Evolutionary conservation across 148 eudicot species (phyloP).

Genomic region (Silene latifolia): DNA sequence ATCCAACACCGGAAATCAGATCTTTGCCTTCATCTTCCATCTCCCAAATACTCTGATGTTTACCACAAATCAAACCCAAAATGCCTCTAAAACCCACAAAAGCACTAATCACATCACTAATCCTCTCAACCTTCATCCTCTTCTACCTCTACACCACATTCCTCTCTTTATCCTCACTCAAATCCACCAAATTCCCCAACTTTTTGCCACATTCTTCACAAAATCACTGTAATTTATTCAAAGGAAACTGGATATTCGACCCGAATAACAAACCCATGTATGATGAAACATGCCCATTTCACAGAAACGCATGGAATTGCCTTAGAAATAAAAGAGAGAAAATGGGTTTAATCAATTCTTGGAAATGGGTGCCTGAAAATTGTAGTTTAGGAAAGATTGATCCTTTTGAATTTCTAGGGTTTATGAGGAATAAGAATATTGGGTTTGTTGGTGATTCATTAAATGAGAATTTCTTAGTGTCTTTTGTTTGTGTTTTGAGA

Average conservation of each 20-base stretch:
- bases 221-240: slow-evolving; percentile 55
- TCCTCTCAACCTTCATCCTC: slow-evolving; percentile 40
- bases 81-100: slow-evolving; percentile 54
- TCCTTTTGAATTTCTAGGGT: slow-evolving; percentile 52
- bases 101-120: slow-evolving; percentile 36
- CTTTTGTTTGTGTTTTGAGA: slow-evolving; percentile 69
- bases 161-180: slow-evolving; percentile 36
- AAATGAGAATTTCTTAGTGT: slow-evolving; percentile 74
- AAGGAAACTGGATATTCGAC: slow-evolving; percentile 59
- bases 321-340: slow-evolving; percentile 51
- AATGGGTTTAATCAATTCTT: slow-evolving; percentile 69
- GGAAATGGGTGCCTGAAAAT: slow-evolving; percentile 77
- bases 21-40: slow-evolving; percentile 5
- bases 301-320: slow-evolving; percentile 91
- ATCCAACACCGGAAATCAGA: neutral
- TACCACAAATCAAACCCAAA: neutral
- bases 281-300: slow-evolving; percentile 75
- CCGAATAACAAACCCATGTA: slow-evolving; percentile 62
- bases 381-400: slow-evolving; percentile 60
- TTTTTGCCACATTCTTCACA: slow-evolving; percentile 3
- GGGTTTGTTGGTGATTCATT: slow-evolving; percentile 95
- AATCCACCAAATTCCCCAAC: slow-evolving; percentile 15
- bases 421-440: slow-evolving; percentile 67
- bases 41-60: slow-evolving; percentile 3
- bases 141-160: slow-evolving; percentile 49